phyloP scores from a whole-genome alignment of 805 yeast species.

The Saccharomycopsis fodiens region DNA sequence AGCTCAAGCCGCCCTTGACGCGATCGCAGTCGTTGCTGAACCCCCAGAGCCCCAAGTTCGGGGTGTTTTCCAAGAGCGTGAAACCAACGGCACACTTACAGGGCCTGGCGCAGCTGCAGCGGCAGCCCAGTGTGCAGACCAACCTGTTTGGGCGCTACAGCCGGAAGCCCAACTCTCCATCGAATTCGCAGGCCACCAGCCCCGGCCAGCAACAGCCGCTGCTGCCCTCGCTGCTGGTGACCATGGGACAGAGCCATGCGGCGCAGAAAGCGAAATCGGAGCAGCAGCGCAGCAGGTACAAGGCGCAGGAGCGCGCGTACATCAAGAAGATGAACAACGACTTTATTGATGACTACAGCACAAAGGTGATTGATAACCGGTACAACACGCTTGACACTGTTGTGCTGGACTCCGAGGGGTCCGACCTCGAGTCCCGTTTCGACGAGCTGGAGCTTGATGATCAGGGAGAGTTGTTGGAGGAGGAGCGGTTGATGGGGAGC shows the following conservation, averaged over 20 bases:
- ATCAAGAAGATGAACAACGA: conserved; percentile 55
- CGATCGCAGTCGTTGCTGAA: conserved; percentile 12
- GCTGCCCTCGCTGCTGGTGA: conserved; percentile 1
- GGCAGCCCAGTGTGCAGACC: conserved; percentile 3
- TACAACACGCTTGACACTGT: conserved; percentile 18
- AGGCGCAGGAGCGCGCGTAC: conserved; percentile 58
- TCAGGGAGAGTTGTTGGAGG: conserved; percentile 23
- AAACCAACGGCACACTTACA: conserved; percentile 3
- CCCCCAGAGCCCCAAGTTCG: conserved; percentile 2
- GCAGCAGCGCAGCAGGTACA: conserved; percentile 21
- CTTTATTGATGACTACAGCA: conserved; percentile 61
- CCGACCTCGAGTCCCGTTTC: conserved; percentile 16
- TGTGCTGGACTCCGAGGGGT: conserved; percentile 11
- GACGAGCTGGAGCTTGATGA: conserved; percentile 21
- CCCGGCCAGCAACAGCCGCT: conserved; percentile 2
- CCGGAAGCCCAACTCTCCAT: not conserved
- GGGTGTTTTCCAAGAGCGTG: not conserved
- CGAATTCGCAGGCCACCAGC: not conserved
- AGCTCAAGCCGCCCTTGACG: conserved; percentile 5
- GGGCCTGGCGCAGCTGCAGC: conserved; percentile 11
- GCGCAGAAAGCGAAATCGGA: conserved; percentile 3
- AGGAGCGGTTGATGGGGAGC: conserved; percentile 3
- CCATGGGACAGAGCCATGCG: not conserved
- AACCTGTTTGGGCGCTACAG: conserved; percentile 5
- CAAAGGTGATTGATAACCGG: conserved; percentile 47